Base-by-base conservation (phyloP, 768 basidiomycete species). In the Hirschioporus abietinus region DNA sequence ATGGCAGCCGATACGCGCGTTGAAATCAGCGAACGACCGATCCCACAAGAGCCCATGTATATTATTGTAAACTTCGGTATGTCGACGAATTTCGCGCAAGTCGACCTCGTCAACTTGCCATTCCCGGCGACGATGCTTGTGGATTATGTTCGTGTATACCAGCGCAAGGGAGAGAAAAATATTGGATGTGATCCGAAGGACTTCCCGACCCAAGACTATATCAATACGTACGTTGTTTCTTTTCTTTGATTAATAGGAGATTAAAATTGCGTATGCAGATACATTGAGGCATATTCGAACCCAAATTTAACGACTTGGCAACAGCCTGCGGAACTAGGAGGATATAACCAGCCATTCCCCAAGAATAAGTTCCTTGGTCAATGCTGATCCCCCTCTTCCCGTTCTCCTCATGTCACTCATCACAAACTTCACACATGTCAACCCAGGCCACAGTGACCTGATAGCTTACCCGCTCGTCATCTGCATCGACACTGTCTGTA, bases 11-110 rank as follows among this genome's bases (percentile, higher is more conserved):
- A 96, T 74, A 35, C 80, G 5, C 71, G 72, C 35, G 85, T 84
- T 1, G 72, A 90, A 66, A 89, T 96, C 36, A 82, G 85, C 18
- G 79, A 81, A 27, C 81, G 95, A 35, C 86, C 90, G 1, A 78
- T 96, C 15, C 82, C 95, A 0, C 84, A 87, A 68, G 95, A 97
- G 74, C 95, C 95, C 25, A 92, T 95, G 92, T 84, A 86, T 66
- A 80, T 87, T 68, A 72, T 81, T 27, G 68, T 70, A 63, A 78
- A 78, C 66, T 70, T 77, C 63, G 81, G 79, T 67, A 72, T 82
- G 35, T 80, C 78, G 1, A 71, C 74, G 58, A 78, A 77, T 68
- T 82, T 82, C 68, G 80, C 79, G 34, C 74, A 73, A 9, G 77
- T 80, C 67, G 78, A 81, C 64, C 72, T 75, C 63, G 71, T 66